Conservation (phyloP, 139 green algal species). For the Zygnema cylindricum region DNA sequence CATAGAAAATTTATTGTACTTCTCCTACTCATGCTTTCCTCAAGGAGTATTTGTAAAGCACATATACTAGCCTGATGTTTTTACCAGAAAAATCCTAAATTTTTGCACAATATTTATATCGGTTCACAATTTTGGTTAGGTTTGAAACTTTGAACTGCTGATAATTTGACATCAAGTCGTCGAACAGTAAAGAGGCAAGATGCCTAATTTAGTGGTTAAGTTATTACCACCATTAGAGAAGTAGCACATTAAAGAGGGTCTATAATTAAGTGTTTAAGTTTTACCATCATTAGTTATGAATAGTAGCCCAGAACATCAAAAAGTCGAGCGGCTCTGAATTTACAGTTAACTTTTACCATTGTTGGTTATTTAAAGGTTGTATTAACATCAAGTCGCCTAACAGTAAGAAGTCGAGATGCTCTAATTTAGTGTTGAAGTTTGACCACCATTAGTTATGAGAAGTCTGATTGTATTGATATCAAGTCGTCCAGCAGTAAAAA, state of each 20-base stretch:
- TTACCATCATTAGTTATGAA: slow-evolving; percentile 97
- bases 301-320: slow-evolving; percentile 62
- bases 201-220: no score
- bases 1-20: no score
- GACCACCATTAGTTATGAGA: slow-evolving; percentile 96
- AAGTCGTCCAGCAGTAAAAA: neutral
- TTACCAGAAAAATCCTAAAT: no score
- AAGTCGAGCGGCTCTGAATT: slow-evolving; percentile 4
- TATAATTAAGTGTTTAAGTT: slow-evolving; percentile 1
- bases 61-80: no score
- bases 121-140: no score
- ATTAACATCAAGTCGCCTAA: slow-evolving; percentile 63
- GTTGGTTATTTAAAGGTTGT: slow-evolving; percentile 93
- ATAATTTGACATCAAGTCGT: no score
- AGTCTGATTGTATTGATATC: slow-evolving; percentile 82
- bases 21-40: no score
- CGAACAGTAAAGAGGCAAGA: slow-evolving; percentile 1
- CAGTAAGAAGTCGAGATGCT: slow-evolving; percentile 7
- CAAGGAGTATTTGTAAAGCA: no score
- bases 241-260: slow-evolving; percentile 11
- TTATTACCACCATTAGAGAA: slow-evolving; percentile 1
- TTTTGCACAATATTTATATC: no score
- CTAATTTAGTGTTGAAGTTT: neutral
- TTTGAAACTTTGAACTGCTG: no score
- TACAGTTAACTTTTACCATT: slow-evolving; percentile 84